Conservation (phyloP, 768 basidiomycete genomes). For the Phlegmacium glaucopus region DNA sequence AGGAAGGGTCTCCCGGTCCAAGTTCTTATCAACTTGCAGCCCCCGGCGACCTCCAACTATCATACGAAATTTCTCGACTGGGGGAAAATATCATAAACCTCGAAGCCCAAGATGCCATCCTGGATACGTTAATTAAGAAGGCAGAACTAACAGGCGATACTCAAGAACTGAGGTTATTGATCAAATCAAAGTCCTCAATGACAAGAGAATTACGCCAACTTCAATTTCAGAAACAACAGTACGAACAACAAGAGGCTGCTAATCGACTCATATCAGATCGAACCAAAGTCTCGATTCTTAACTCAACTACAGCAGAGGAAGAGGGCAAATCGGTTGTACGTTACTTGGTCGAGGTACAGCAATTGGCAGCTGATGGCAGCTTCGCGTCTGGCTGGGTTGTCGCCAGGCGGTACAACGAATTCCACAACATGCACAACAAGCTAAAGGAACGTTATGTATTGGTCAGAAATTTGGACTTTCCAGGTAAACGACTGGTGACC, state of each 20-base stretch:
- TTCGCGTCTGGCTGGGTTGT: slow-evolving; percentile 91
- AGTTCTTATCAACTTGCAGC: slow-evolving; percentile 72
- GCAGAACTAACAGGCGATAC: slow-evolving; percentile 92
- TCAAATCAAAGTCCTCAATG: slow-evolving; percentile 78
- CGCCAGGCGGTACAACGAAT: slow-evolving; percentile 92
- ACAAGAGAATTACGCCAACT: slow-evolving; percentile 80
- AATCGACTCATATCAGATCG: slow-evolving; percentile 82
- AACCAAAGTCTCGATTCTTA: slow-evolving; percentile 83
- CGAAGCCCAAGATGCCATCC: slow-evolving; percentile 76
- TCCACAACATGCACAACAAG: slow-evolving; percentile 83
- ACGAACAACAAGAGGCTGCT: slow-evolving; percentile 91
- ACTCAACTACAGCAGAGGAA: slow-evolving; percentile 77
- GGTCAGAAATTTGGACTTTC: slow-evolving; percentile 79
- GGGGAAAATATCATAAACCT: slow-evolving; percentile 72
- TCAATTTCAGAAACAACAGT: slow-evolving; percentile 87
- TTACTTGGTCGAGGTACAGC: slow-evolving; percentile 90
- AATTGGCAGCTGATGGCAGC: slow-evolving; percentile 73
- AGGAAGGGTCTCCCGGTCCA: slow-evolving; percentile 24
- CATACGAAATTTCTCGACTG: slow-evolving; percentile 81
- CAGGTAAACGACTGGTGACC: slow-evolving; percentile 88
- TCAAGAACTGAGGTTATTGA: slow-evolving; percentile 79
- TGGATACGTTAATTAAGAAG: slow-evolving; percentile 88
- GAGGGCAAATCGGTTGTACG: slow-evolving; percentile 88
- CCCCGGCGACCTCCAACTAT: slow-evolving; percentile 87
- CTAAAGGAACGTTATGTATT: slow-evolving; percentile 70